Conservation (phyloP, 257 asterid genomes). For the Scutellaria galericulata region DNA sequence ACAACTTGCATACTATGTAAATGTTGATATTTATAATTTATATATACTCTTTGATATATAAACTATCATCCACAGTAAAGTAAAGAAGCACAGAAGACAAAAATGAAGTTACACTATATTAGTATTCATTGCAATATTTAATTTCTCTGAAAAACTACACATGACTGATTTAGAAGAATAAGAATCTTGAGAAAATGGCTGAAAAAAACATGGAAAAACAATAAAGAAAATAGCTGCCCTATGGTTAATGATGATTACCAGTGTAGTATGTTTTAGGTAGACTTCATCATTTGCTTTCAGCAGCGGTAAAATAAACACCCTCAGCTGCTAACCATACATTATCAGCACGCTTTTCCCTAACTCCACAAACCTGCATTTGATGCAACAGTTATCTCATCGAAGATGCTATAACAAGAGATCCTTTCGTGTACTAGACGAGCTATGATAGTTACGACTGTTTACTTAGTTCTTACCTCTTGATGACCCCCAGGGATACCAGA, state of each 20-base stretch:
- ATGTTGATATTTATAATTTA: too few relatives aligned
- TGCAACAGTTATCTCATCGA: constrained; percentile 8
- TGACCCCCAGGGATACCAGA: constrained; percentile 86
- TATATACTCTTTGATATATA: too few relatives aligned
- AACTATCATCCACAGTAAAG: too few relatives aligned
- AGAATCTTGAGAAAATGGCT: not conserved
- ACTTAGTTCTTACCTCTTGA: constrained; percentile 68
- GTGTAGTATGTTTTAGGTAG: not conserved
- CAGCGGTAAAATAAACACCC: constrained; percentile 72
- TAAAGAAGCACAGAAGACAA: too few relatives aligned
- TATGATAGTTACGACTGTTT: not conserved
- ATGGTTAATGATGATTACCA: constrained; percentile 15
- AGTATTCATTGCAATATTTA: not conserved
- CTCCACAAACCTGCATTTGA: constrained; percentile 73
- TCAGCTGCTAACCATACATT: constrained; percentile 88
- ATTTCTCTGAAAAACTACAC: not conserved
- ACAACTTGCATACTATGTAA: too few relatives aligned
- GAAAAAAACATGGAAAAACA: not conserved
- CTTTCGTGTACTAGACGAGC: not conserved
- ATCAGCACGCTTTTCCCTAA: constrained; percentile 69
- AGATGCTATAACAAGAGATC: constrained; percentile 2
- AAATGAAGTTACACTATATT: too few relatives aligned
- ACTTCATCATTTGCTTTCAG: constrained; percentile 61
- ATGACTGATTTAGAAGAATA: not conserved
- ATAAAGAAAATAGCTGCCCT: not conserved